These are phyloP conservation scores for Colletotrichum gloeosporioides DNA, from an alignment of 2,329 filamentous ascomycete genomes.

Conservation along the genomic window DNA sequence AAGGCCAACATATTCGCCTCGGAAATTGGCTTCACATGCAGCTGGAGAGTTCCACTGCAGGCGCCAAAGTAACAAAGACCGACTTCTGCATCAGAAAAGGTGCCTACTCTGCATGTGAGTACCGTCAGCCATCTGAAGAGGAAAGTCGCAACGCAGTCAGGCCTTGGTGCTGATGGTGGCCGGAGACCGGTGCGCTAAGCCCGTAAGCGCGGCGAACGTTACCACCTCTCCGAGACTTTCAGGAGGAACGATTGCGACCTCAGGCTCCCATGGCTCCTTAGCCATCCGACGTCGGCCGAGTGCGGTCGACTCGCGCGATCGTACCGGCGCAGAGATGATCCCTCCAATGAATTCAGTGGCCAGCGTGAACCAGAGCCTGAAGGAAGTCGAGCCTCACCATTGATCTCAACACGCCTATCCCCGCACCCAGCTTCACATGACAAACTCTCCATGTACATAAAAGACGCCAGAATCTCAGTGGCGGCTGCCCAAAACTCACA, in stretches of 20 bases:
- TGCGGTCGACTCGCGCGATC: neutral
- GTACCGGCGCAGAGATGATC: neutral
- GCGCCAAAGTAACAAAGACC: neutral
- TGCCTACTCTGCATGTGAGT: neutral
- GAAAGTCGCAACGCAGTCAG: neutral
- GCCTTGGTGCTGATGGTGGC: neutral
- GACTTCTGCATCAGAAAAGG: neutral
- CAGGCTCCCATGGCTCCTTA: neutral
- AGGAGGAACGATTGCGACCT: neutral
- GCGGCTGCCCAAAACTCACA: neutral
- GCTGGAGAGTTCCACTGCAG: neutral
- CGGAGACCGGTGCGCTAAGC: neutral
- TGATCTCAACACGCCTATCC: neutral
- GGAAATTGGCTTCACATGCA: neutral
- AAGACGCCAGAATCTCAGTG: neutral
- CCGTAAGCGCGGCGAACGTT: neutral
- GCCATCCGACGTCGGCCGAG: neutral
- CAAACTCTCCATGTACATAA: conserved; percentile 1
- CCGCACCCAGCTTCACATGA: conserved; percentile 8
- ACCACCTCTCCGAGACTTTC: neutral
- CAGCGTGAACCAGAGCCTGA: neutral
- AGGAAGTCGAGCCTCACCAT: neutral
- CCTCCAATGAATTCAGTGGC: neutral
- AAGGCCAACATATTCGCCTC: neutral
- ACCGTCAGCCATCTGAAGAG: neutral